Evolutionary conservation across 225 moss, liverwort and hornwort genomes (phyloP).

Genomic region (Physcomitrellopsis africana): DNA sequence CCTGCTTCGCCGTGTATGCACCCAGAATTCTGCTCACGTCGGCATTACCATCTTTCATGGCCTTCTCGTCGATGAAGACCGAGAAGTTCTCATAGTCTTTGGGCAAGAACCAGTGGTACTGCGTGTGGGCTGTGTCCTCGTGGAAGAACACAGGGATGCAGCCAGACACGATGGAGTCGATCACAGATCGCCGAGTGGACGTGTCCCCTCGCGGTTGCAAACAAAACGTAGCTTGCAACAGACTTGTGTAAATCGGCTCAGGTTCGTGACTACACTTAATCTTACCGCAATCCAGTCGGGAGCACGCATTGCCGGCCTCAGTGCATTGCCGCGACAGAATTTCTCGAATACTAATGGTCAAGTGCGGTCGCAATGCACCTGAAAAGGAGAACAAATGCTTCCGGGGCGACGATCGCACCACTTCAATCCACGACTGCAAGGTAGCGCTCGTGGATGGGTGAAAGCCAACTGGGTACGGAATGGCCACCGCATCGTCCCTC

Average conservation of each 20-base stretch:
- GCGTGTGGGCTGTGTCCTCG: constrained; percentile 52
- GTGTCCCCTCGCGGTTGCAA: constrained; percentile 74
- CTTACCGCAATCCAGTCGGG: constrained; percentile 53
- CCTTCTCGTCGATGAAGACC: constrained; percentile 56
- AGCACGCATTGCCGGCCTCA: constrained; percentile 44
- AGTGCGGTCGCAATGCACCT: constrained; percentile 56
- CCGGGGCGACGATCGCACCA: constrained; percentile 23
- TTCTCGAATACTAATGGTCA: constrained; percentile 40
- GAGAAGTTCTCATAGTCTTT: constrained; percentile 52
- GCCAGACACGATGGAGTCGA: constrained; percentile 73
- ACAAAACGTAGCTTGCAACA: constrained; percentile 65
- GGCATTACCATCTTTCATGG: constrained; percentile 22
- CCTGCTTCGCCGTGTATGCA: constrained; percentile 14
- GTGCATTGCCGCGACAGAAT: constrained; percentile 53
- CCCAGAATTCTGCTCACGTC: constrained; percentile 12
- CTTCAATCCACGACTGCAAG: constrained; percentile 39
- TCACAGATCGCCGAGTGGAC: constrained; percentile 60
- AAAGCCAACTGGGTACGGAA: constrained; percentile 77
- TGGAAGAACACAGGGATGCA: constrained; percentile 82
- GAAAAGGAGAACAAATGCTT: constrained; percentile 49
- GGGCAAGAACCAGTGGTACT: constrained; percentile 73
- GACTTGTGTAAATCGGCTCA: constrained; percentile 43
- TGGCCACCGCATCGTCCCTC: constrained; percentile 45
- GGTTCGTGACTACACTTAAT: constrained; percentile 75
- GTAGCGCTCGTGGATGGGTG: constrained; percentile 57